Evolutionary conservation across 2,329 filamentous ascomycete species (phyloP).

Genomic region (Aspergillus vadensis): DNA sequence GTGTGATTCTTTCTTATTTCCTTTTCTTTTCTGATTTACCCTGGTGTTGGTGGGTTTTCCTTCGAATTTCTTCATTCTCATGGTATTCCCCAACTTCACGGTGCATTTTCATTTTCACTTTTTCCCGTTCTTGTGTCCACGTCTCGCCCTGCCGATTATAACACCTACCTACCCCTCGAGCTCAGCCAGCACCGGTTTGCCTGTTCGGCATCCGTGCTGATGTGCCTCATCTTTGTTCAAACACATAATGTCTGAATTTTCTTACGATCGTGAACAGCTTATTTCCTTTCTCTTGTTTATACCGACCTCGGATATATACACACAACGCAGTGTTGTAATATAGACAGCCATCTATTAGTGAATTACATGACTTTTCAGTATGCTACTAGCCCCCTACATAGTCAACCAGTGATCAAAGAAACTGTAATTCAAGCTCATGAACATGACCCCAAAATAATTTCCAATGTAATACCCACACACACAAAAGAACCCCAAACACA

Average conservation of each 20-base stretch:
- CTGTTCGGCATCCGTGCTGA: background rate
- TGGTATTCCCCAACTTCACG: background rate
- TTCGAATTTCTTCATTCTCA: background rate
- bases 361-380: background rate
- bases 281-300: background rate
- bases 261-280: background rate
- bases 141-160: background rate
- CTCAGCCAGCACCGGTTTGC: background rate
- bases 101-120: background rate
- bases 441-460: no score
- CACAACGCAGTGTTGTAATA: constrained; percentile 2
- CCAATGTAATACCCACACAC: no score
- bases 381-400: background rate
- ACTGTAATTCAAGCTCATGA: no score
- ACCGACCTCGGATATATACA: constrained; percentile 1
- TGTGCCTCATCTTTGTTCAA: background rate
- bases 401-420: no score
- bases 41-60: background rate
- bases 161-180: background rate
- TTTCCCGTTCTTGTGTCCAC: background rate
- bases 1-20: background rate
- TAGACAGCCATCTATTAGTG: constrained; percentile 3
- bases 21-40: background rate
- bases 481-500: background rate
- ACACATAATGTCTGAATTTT: constrained; percentile 4